Evolutionary conservation across 2,329 filamentous ascomycete genomes (phyloP), one percentile per base, ranked within the genome.

Genomic region (Clonostachys rosea): DNA sequence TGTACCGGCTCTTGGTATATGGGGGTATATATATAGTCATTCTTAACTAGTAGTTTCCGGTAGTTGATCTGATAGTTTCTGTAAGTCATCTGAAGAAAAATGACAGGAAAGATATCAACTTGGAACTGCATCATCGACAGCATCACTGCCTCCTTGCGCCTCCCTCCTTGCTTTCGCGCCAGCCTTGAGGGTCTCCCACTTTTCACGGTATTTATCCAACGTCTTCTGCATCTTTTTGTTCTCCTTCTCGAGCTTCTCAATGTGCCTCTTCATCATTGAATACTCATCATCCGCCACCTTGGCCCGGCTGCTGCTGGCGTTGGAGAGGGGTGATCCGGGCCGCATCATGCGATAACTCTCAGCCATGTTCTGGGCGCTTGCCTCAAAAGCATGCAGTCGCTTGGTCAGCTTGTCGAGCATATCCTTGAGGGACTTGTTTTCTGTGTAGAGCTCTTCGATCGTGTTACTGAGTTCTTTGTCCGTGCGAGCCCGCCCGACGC

Each of bases 1-100:
- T 14, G 46, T 20, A 51, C 14, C 45, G 39, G 34, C 47, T 49
- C 18, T 10, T 41, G 20, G 10, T 34, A 20, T 17, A 17, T 34
- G 12, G 24, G 33, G 17, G 42, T 44, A 44, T 20, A 43, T 14
- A 16, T 16, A 14, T 24, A 20, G 13, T n/a, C 5, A 18, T 8
- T 42, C n/a, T 42, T 6, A 9, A 42, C 16, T 8, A 5, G 9
- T 30, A 30, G 9, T 30, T 30, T 9, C 24, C 4, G 24, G 88
- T 49, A 90, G 90, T 44, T 62, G 96, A 58, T 89, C 83, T 47
- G 82, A 89, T 17, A 96, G 92, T 60, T 91, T 95, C 59, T 96
- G 91, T 55, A 91, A 97, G 12, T 96, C 91, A 61, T 97, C 96
- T 61, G 99, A 94, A 94, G 99, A 89, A 87, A 87, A 88, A 53